phyloP scores from a whole-genome alignment of 768 basidiomycete genomes.

The Exsudoporus frostii region DNA sequence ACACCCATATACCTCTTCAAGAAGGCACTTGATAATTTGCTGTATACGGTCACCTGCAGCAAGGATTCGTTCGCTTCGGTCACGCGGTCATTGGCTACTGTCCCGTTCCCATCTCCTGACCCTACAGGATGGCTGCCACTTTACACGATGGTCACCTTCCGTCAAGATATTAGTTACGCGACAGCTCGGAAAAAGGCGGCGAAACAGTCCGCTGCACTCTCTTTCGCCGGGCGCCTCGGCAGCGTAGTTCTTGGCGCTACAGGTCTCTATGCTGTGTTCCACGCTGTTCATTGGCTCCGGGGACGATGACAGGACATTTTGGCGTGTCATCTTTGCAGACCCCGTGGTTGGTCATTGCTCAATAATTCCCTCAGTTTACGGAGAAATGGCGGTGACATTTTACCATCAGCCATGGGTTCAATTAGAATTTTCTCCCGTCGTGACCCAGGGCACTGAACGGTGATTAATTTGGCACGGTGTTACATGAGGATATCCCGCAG shows the following conservation, averaged over 20 bases:
- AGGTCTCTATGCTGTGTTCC: conserved; percentile 36
- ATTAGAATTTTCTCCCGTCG: conserved; percentile 19
- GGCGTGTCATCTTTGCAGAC: conserved; percentile 30
- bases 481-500: conserved; percentile 34
- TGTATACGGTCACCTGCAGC: conserved; percentile 60
- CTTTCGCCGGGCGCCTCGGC: conserved; percentile 47
- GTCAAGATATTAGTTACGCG: conserved; percentile 91
- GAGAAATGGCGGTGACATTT: conserved; percentile 19
- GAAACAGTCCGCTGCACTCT: conserved; percentile 65
- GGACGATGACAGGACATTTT: conserved; percentile 13
- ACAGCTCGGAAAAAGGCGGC: conserved; percentile 68
- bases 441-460: conserved; percentile 27
- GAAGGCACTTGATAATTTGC: conserved; percentile 73
- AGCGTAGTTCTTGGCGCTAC: conserved; percentile 41
- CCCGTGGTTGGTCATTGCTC: conserved; percentile 27
- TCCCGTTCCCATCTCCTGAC: conserved; percentile 56
- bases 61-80: conserved; percentile 46
- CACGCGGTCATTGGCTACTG: conserved; percentile 42
- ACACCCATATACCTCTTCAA: conserved; percentile 76
- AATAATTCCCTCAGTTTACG: conserved; percentile 29
- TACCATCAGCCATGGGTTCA: conserved; percentile 16
- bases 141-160: conserved; percentile 98
- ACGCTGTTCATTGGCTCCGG: conserved; percentile 20
- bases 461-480: conserved; percentile 33
- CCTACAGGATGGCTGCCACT: conserved; percentile 86